These are phyloP conservation scores for Mollisia scopiformis DNA, from an alignment of 2,329 filamentous ascomycete genomes.

Conservation along the genomic window DNA sequence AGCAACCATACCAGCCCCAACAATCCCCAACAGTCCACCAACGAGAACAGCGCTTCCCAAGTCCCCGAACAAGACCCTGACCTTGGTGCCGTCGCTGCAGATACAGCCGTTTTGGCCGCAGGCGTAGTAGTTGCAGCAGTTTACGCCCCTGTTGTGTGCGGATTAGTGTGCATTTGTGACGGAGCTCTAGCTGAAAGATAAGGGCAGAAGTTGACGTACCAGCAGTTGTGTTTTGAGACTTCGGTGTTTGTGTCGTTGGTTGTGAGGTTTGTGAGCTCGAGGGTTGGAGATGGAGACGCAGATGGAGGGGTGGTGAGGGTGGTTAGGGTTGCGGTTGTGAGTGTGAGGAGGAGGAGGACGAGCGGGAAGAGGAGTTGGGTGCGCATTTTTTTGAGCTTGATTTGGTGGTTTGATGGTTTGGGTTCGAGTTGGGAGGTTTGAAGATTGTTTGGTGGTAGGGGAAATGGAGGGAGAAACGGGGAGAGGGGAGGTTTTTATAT, in stretches of 20 bases:
- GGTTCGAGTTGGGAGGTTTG: too few species aligned
- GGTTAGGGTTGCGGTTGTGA: background rate
- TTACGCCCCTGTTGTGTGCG: too few species aligned
- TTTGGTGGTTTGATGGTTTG: background rate
- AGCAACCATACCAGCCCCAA: background rate
- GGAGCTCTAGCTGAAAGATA: too few species aligned
- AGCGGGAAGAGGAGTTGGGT: background rate
- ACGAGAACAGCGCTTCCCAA: background rate
- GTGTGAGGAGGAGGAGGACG: background rate
- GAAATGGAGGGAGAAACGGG: too few species aligned
- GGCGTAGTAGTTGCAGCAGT: background rate
- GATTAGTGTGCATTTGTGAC: too few species aligned
- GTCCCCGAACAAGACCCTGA: too few species aligned
- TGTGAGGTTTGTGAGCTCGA: background rate
- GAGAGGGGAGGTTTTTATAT: too few species aligned
- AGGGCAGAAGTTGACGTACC: too few species aligned
- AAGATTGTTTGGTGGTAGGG: too few species aligned
- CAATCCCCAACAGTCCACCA: too few species aligned
- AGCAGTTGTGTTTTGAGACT: background rate
- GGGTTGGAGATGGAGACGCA: background rate
- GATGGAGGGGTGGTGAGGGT: background rate
- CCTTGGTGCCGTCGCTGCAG: background rate
- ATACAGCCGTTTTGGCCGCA: background rate
- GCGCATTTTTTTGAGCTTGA: too few species aligned
- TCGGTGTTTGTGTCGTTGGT: background rate